Evolutionary conservation across 495 filamentous ascomycete species (phyloP).

Genomic region (Xylaria intraflava): DNA sequence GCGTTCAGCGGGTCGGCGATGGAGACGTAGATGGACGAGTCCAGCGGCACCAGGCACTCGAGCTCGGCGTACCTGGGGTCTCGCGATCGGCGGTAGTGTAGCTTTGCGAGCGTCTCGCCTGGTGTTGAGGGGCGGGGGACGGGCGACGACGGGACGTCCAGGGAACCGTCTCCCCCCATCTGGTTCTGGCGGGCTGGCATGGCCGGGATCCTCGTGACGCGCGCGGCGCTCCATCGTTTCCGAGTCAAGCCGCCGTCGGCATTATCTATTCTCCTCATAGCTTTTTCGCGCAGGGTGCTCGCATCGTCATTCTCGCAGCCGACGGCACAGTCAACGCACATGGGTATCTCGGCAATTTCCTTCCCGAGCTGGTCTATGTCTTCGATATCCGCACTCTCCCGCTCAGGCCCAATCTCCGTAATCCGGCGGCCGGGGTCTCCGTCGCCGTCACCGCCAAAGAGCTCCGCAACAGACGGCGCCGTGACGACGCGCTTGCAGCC

Average conservation of each 20-base stretch:
- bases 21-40: constrained; percentile 33
- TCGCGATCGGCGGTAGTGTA: constrained; percentile 1
- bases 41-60: constrained; percentile 14
- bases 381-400: neutral
- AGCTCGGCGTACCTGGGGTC: constrained; percentile 4
- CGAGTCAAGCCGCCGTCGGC: constrained; percentile 23
- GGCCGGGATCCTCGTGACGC: constrained; percentile 1
- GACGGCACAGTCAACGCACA: constrained; percentile 27
- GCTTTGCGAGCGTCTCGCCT: constrained; percentile 11
- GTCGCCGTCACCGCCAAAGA: constrained; percentile 3
- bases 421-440: neutral
- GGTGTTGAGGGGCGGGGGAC: constrained; percentile 6
- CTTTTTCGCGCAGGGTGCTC: constrained; percentile 14
- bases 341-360: constrained; percentile 30
- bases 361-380: neutral
- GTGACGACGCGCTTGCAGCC: constrained; percentile 19
- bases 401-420: too few relatives aligned
- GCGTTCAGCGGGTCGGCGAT: constrained; percentile 34
- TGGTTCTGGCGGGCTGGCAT: neutral
- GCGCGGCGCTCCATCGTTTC: constrained; percentile 19
- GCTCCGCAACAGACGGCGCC: constrained; percentile 6
- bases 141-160: neutral
- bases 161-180: constrained; percentile 7
- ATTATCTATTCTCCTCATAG: constrained; percentile 21
- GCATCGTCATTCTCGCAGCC: constrained; percentile 21